These are phyloP conservation scores for Penicillium sp. DNA, from an alignment of 2,329 filamentous ascomycete genomes.

Conservation along the genomic window DNA sequence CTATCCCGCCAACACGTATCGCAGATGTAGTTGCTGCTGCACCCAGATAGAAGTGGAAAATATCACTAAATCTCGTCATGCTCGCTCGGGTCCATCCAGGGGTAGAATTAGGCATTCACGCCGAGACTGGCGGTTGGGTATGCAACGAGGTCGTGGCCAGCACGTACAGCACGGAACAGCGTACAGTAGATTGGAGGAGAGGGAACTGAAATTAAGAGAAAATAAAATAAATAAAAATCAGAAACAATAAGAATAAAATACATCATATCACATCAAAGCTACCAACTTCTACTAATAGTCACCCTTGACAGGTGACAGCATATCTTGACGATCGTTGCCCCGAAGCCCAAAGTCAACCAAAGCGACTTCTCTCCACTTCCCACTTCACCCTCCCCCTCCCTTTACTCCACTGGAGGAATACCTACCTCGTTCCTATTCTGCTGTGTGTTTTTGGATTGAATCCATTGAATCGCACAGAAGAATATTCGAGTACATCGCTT, in stretches of 20 bases:
- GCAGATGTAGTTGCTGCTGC: not conserved
- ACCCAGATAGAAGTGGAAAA: not conserved
- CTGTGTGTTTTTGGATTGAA: no score
- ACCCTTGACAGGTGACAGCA: no score
- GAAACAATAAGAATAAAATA: not conserved
- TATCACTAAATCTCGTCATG: not conserved
- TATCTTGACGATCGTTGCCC: constrained; percentile 6
- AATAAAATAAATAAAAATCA: not conserved
- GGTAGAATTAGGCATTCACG: constrained; percentile 15
- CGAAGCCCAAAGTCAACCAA: not conserved
- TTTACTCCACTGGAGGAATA: no score
- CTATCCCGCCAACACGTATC: not conserved
- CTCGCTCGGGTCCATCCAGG: not conserved
- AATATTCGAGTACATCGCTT: no score
- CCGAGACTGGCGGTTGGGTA: constrained; percentile 23
- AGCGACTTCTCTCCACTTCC: constrained; percentile 3
- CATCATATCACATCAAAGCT: not conserved
- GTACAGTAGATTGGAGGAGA: not conserved
- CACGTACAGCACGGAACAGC: not conserved
- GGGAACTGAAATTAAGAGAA: not conserved
- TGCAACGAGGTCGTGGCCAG: constrained; percentile 26
- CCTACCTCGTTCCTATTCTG: no score
- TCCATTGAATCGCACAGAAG: no score
- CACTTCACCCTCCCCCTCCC: not conserved
- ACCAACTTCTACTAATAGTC: no score